Evolutionary conservation across 192 early-diverging fungal genomes (phyloP), one percentile per base, ranked within the genome.

Genomic region (Globomyces pollinis-pini): DNA sequence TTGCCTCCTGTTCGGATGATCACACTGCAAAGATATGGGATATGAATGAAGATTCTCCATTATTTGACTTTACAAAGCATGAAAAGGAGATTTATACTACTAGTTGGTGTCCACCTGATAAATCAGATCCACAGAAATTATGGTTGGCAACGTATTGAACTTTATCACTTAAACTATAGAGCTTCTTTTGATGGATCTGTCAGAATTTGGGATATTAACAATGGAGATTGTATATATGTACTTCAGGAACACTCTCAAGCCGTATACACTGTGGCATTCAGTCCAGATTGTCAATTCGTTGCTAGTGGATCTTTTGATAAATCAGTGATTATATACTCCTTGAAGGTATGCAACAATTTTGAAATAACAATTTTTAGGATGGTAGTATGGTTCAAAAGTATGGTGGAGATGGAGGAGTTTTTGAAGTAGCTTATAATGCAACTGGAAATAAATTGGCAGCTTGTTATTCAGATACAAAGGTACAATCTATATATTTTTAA

Each of bases 1-100:
- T 93, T 2, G 90, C 89, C 6, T 87, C 86, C 0, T 86, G 88
- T 52, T 81, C 83, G 6, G 89, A 93, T 67, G 90, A 93, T 61
- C 64, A 65, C 36, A 86, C 86, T 0, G 83, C 83, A 7, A 85
- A 86, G 70, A 71, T 87, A 28, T 90, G 90, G 90, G 80, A 73
- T n/a, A 60, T 85, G 52, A 62, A 77, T 2, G 69, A 71, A n/a
- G 72, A 79, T 39, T 56, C 73, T 2, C 77, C 79, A 21, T 31
- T 88, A 23, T 72, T 57, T 53, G 55, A 29, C 26, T 71, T 90
- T 15, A 73, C 70, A 34, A 82, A 77, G 0, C 94, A 97, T 61
- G 63, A 72, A 42, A 74, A 84, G 50, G 86, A 91, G 38, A 85
- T 97, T 3, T 91, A 87, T 59, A 77, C 84, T 13, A 66, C 89